phyloP scores from a whole-genome alignment of 1,139 yeast genomes.

The Zygotorulaspora mrakii region DNA sequence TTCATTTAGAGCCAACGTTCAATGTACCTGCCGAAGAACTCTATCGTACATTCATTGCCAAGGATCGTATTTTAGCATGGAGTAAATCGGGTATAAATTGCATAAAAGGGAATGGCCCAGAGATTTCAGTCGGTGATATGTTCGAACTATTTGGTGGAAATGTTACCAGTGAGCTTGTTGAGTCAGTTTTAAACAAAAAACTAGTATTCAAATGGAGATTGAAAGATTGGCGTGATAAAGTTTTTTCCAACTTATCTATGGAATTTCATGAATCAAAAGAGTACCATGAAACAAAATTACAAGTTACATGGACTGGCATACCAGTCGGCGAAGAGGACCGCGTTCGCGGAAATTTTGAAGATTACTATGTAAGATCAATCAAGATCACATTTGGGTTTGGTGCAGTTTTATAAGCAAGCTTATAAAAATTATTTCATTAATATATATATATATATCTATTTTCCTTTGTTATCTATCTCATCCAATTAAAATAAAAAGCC shows the following conservation, averaged over 20 bases:
- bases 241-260: constrained; percentile 65
- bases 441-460: constrained; percentile 1
- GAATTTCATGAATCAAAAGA: constrained; percentile 62
- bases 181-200: constrained; percentile 49
- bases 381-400: constrained; percentile 93
- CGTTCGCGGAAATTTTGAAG: constrained; percentile 79
- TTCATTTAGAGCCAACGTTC: constrained; percentile 76
- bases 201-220: constrained; percentile 83
- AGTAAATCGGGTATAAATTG: constrained; percentile 54
- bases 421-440: background rate
- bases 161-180: constrained; percentile 63
- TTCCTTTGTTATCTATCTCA: background rate
- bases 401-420: constrained; percentile 51
- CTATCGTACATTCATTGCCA: constrained; percentile 70
- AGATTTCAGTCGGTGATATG: constrained; percentile 51
- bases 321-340: constrained; percentile 97
- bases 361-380: constrained; percentile 81
- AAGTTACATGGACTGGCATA: constrained; percentile 80
- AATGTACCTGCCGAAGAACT: constrained; percentile 85
- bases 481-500: background rate
- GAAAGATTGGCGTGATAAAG: constrained; percentile 81
- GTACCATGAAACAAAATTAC: constrained; percentile 73
- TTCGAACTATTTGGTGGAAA: constrained; percentile 87
- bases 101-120: constrained; percentile 16
- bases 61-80: constrained; percentile 82